Percentiles rank a stretch among this genome's conserved stretches.
Conservation (phyloP, 768 basidiomycete genomes). For the Steccherinum ochraceum region DNA sequence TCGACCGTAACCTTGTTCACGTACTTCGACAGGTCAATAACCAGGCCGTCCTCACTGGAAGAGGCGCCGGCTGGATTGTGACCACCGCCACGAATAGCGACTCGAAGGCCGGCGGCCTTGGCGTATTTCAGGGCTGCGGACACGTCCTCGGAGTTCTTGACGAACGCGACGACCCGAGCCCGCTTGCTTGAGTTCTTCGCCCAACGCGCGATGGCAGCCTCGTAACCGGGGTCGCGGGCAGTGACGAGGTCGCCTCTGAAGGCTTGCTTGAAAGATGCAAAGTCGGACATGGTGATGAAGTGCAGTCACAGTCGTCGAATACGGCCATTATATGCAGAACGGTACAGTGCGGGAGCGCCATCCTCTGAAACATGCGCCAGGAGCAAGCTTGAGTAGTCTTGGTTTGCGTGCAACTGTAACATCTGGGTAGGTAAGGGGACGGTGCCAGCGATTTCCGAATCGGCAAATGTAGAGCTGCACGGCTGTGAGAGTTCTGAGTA, state of each 20-base stretch:
- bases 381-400: no score
- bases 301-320: no score
- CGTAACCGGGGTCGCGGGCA: constrained; percentile 30
- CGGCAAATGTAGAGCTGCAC: no score
- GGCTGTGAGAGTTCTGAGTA: no score
- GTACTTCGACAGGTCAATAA: constrained; percentile 44
- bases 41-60: constrained; percentile 39
- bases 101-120: constrained; percentile 22
- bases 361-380: no score
- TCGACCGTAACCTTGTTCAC: constrained; percentile 34
- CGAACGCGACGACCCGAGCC: constrained; percentile 38
- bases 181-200: constrained; percentile 32
- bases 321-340: no score
- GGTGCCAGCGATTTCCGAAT: no score
- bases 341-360: no score
- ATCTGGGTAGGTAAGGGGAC: no score
- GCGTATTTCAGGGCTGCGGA: constrained; percentile 30
- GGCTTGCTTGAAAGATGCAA: constrained; percentile 3
- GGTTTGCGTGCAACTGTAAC: no score
- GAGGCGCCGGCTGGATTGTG: constrained; percentile 40
- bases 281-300: constrained; percentile 12
- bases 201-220: constrained; percentile 38
- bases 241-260: constrained; percentile 42
- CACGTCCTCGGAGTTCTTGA: constrained; percentile 37
- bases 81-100: constrained; percentile 44